Evolutionary conservation across 495 filamentous ascomycete species (phyloP).

Genomic region (Penicillium mononematosum): DNA sequence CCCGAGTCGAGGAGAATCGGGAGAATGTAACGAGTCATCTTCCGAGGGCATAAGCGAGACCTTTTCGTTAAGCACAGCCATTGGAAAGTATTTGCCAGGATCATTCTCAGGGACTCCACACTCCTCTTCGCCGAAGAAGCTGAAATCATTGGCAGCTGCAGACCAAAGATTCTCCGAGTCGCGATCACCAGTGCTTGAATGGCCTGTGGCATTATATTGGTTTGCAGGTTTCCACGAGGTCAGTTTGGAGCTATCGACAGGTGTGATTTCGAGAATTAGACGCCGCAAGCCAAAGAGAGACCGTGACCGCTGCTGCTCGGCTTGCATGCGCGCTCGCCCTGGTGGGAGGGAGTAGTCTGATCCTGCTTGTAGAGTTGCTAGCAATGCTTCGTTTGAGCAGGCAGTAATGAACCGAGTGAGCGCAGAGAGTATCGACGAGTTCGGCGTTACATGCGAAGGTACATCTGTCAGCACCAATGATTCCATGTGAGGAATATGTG

Average conservation of each 20-base stretch:
- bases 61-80: constrained; percentile 46
- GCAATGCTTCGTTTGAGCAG: constrained; percentile 57
- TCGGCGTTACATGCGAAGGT: constrained; percentile 48
- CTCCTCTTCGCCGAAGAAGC: constrained; percentile 64
- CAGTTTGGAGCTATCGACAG: constrained; percentile 25
- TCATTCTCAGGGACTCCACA: constrained; percentile 51
- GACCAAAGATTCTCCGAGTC: constrained; percentile 62
- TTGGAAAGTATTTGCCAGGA: constrained; percentile 43
- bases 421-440: constrained; percentile 45
- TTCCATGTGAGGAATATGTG: constrained; percentile 54
- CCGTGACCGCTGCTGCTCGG: constrained; percentile 44
- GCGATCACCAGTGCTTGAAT: constrained; percentile 59
- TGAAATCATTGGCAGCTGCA: constrained; percentile 59
- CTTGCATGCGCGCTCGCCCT: constrained; percentile 40
- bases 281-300: constrained; percentile 55
- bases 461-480: constrained; percentile 60
- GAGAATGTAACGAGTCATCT: constrained; percentile 25
- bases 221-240: constrained; percentile 41
- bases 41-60: constrained; percentile 39
- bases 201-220: constrained; percentile 38
- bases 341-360: constrained; percentile 52
- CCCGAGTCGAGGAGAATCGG: constrained; percentile 14
- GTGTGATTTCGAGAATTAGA: constrained; percentile 58
- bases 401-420: constrained; percentile 57
- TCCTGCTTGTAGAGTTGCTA: constrained; percentile 54